Evolutionary conservation across 768 basidiomycete genomes (phyloP), one percentile per base, ranked within the genome.

Genomic region (Paxillus involutus): DNA sequence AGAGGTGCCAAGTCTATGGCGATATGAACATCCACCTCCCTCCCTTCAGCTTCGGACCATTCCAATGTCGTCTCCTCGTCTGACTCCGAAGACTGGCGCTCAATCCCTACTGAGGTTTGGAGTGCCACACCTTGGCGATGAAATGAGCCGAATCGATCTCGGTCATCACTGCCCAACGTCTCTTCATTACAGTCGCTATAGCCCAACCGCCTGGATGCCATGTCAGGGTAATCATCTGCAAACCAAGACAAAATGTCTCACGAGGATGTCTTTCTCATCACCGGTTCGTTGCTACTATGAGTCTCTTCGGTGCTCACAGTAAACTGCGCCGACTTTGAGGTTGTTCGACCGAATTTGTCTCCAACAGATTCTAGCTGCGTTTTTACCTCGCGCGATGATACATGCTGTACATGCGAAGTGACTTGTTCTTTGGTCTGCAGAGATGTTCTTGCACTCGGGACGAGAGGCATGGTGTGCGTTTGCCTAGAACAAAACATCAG

Each of bases 401-500:
- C 36, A 37, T 9, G 6, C 39, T 26, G 21, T 17, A 36, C 13
- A 21, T 44, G 32, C 11, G 47, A 17, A 13, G 45, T 36, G 32
- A 36, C 14, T 26, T 4, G 21, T 10, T 43, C 46, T 13, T 17
- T 40, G 39, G 13, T 14, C 16, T 9, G 14, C 19, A 12, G 16
- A 6, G 19, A 46, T 24, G 26, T 10, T 12, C 16, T 29, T 30
- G 21, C 12, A 13, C 30, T 35, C 11, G 24, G 12, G 21, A 44
- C 11, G 11, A 39, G 7, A 17, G 29, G 29, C 30, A 48, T 12
- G 35, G 13, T 11, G 3, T n/a, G 5, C 16, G 19, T 32, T 33
- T 10, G 60, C 26, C 62, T 65, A 6, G 26, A 26, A 26, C 26
- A 12, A 32, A 16, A 26, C 16, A 6, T 63, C 47, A 62, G 30